A percentile compares a stretch with the other conserved stretches of the same genome.
phyloP scores from a whole-genome alignment of 2,329 filamentous ascomycete genomes.

The Aureobasidium sp. region DNA sequence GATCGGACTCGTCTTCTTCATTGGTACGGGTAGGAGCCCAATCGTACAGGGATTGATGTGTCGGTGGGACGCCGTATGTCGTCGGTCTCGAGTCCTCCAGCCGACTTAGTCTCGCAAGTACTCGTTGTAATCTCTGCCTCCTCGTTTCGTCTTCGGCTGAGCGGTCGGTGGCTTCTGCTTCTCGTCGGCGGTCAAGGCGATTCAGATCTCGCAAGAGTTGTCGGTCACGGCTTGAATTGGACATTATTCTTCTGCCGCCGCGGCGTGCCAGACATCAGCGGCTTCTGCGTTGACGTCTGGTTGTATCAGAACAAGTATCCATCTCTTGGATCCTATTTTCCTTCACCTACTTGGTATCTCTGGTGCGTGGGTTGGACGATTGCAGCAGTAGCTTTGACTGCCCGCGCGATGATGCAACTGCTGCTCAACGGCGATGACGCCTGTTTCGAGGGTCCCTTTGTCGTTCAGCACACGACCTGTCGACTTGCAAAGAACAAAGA shows the following conservation, averaged over 20 bases:
- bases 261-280: background rate
- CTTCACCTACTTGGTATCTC: constrained; percentile 7
- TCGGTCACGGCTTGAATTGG: constrained; percentile 1
- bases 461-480: background rate
- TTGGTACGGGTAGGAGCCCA: constrained; percentile 47
- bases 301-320: constrained; percentile 3
- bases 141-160: constrained; percentile 31
- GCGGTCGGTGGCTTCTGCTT: constrained; percentile 12
- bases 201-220: constrained; percentile 8
- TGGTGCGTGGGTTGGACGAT: background rate
- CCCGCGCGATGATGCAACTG: background rate
- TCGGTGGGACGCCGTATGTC: constrained; percentile 42
- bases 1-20: constrained; percentile 26
- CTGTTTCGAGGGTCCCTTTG: background rate
- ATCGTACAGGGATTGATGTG: constrained; percentile 50
- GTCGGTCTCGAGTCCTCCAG: constrained; percentile 34
- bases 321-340: background rate
- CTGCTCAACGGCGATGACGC: background rate
- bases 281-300: constrained; percentile 5
- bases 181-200: constrained; percentile 5
- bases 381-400: background rate
- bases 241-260: background rate
- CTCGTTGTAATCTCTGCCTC: constrained; percentile 34
- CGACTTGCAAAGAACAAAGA: background rate
- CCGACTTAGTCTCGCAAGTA: constrained; percentile 39